Evolutionary conservation across 139 green algal species (phyloP), one percentile per base, ranked within the genome.

Genomic region (Desmodesmus armatus): DNA sequence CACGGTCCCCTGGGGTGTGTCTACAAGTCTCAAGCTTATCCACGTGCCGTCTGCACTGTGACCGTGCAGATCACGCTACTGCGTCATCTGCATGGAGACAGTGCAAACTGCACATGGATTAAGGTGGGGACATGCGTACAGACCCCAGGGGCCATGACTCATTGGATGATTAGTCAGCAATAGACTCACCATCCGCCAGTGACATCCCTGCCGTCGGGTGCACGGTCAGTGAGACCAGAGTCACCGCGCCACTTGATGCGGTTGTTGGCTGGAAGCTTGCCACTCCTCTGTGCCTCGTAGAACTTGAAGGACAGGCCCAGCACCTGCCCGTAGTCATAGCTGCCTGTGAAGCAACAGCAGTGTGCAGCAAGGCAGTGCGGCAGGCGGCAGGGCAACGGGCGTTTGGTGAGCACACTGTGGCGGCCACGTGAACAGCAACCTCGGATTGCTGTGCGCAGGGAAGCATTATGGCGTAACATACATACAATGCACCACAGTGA

Each of bases 221-320:
- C 55, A 44, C 65, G 37, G 70, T 92, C 86, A 51, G 41, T 79
- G 13, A 92, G 67, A 33, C 63, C 69, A 23, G 84, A 87, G 81
- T 93, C 87, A 29, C 89, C 89, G 11, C 90, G 76, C 90, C 90
- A 94, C 25, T 43, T 58, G 58, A 93, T 83, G 44, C 89, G 77
- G 75, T 90, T 90, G 70, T 80, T 78, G n/a, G 72, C 27, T 5
- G 88, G 84, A 31, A 94, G 80, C 74, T 87, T 84, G 66, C 91
- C 87, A 58, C 71, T 84, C 71, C 91, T 88, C 78, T 94, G 91
- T 15, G 90, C 87, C 78, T 94, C 88, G 60, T 91, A 89, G 83
- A 94, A 94, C 66, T 92, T 85, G 29, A 94, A 55, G 51, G 44
- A 79, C 29, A 86, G 69, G 27, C 51, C 76, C 37, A 90, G 75